Base-by-base conservation (phyloP, 2,329 filamentous ascomycete genomes). In the Rhynchosporium agropyri region DNA sequence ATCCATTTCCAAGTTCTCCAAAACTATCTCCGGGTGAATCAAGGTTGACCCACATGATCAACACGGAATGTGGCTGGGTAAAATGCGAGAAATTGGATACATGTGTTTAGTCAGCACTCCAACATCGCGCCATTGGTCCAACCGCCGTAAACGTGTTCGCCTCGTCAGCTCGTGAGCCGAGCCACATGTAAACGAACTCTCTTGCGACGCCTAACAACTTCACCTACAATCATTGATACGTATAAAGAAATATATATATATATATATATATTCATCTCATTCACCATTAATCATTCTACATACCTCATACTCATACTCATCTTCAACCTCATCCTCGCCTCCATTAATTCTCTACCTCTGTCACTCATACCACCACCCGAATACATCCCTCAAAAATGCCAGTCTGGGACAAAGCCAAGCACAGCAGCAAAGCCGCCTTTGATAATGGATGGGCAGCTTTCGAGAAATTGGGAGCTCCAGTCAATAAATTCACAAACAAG, bases 401-500 rank as follows among this genome's bases (percentile, higher is more conserved):
- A 8, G 55, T 55, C 56, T 60, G 50, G 53, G 59, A 64, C 42
- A 67, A 65, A 43, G 58, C 83, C 56, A 83, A 82, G 71, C 79
- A 76, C 1, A 76, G 77, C 63, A 79, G 78, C 69, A 88, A 89
- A 74, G 83, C 83, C 63, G 86, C 88, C 65, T 92, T 92, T 74
- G 89, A 92, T 76, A 91, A 89, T 74, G 83, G 88, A 62, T 92
- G 87, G 81, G 81, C 80, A 55, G 82, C 82, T 64, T 81, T 87
- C 62, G 88, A 90, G 77, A 90, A 89, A 72, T 74, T 81, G 10
- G 89, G 89, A 61, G 81, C 83, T 2, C 91, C 92, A 2, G 88
- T 96, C 72, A 96, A 96, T 74, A 87, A 83, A 63, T 76, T 96
- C 31, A 91, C 89, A 13, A 92, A 96, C 77, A 91, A 89, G 76